Base-by-base conservation (phyloP, 2,329 filamentous ascomycete species). In the Monilinia fructigena region DNA sequence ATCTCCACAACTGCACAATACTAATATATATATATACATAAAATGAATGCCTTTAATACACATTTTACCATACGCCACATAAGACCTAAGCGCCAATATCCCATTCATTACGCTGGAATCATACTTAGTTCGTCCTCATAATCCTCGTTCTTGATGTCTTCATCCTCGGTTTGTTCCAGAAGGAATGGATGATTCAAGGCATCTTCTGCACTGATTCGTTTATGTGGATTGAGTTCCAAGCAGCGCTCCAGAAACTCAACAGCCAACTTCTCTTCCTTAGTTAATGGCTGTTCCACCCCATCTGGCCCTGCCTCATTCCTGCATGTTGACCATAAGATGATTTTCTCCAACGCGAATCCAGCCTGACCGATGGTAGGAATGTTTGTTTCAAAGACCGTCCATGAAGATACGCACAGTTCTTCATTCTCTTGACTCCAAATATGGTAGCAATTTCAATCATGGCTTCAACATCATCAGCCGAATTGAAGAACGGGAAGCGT, bases 401-500 rank as follows among this genome's bases (percentile, higher is more conserved):
- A 75, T 99, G 95, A 61, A 97, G 82, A 23, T 92, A 81, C 0
- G 92, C 92, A 3, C 90, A 91, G 45, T 86, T 82, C 75, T 89
- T 91, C 94, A 99, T 98, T 67, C 89, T 87, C 75, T 86, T 88
- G 53, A 84, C 84, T 60, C 95, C 95, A 76, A 98, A 97, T 68
- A 99, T 96, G 67, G 92, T 96, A 47, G 93, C 91, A 71, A 99
- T 96, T 78, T 99, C 95, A 72, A 99, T 94, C 85, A 97, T 90
- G 62, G 95, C 95, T 75, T 99, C 95, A 58, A 99, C 90, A 74
- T 99, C 95, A 77, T 99, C 95, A n/a, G 93, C 90, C 55, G 92
- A 96, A 79, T 99, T 97, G 83, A 99, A 99, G 79, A 99, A 99
- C 1, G 95, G 95, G 74, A 99, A 99, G 4, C 95, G 88, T 66